Evolutionary conservation across 768 basidiomycete genomes (phyloP), one percentile per base, ranked within the genome.

Genomic region (Rhodotorula graminis): DNA sequence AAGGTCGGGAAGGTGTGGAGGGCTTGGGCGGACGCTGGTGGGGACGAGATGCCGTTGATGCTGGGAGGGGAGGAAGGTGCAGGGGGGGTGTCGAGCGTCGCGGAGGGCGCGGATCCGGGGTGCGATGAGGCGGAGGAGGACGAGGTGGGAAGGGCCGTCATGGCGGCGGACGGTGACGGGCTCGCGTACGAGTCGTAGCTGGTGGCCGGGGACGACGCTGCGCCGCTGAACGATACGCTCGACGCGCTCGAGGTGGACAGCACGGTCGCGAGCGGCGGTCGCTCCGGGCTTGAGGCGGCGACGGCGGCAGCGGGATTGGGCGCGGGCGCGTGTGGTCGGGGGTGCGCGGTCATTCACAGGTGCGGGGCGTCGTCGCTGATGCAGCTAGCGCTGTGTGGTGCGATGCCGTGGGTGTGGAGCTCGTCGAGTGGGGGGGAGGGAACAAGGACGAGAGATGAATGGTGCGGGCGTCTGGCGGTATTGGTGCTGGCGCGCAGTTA

Each of bases 1-100:
- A 75, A 71, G 31, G 72, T 37, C 23, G 78, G 72, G 72, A 78
- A 77, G 2, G 74, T 56, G 68, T 66, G 68, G 18, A 70, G 61
- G 1, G 74, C 65, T 0, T 40, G 44, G 7, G 61, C 46, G 12
- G 64, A 65, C 2, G 64, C 55, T 29, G 27, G 53, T 12, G 53
- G 53, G 10, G 37, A 37, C 37, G 37, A 37, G 37, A 18, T 49
- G 47, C 47, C 19, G 19, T 19, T 23, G 47, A 6, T n/a, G n/a
- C n/a, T 21, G 18, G 15, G 19, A 21, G 47, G 19, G 19, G 47
- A 49, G 47, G 21, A 14, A 15, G 47, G 47, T 9, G 19, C 47
- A 5, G 47, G 47, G 21, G 37, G 12, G 3, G 44, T 12, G 44
- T 23, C 23, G 50, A 25, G 23, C 23, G 8, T 9, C 7, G 23